These are phyloP conservation scores for Barnettozyma salicaria DNA, from an alignment of 805 yeast genomes.

Conservation along the genomic window DNA sequence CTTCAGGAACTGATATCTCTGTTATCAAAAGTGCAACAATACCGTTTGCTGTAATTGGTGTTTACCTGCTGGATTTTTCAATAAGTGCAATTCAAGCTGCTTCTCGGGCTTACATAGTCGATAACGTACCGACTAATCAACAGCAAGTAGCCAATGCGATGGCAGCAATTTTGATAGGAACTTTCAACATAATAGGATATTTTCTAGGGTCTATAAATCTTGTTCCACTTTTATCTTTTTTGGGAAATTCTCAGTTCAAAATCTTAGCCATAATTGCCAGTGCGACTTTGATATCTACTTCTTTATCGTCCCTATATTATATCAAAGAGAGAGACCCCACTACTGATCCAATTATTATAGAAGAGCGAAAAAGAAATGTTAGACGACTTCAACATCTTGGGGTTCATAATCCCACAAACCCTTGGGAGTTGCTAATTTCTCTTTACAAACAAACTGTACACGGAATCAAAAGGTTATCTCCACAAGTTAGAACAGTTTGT, in stretches of 20 bases:
- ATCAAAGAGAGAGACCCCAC: constrained; percentile 47
- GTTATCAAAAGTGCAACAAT: constrained; percentile 31
- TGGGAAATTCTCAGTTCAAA: constrained; percentile 48
- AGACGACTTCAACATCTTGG: constrained; percentile 32
- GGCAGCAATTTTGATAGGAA: constrained; percentile 61
- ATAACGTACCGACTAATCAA: constrained; percentile 49
- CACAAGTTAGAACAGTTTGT: constrained; percentile 46
- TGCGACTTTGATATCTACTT: constrained; percentile 34
- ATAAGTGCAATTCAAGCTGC: constrained; percentile 56
- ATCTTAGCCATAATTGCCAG: constrained; percentile 40
- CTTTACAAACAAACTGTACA: constrained; percentile 31
- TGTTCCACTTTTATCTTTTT: constrained; percentile 29
- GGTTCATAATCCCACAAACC: constrained; percentile 26
- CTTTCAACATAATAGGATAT: constrained; percentile 53
- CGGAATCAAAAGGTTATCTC: constrained; percentile 38
- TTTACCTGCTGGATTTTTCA: constrained; percentile 50
- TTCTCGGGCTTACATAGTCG: constrained; percentile 55
- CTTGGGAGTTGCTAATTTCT: constrained; percentile 15
- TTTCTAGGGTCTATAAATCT: constrained; percentile 45
- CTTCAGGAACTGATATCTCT: constrained; percentile 18
- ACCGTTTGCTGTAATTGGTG: constrained; percentile 47
- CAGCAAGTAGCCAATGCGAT: constrained; percentile 58
- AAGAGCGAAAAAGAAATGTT: constrained; percentile 32
- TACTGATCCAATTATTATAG: constrained; percentile 33
- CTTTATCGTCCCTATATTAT: constrained; percentile 24